Base-by-base conservation (phyloP, 2,329 filamentous ascomycete species). In the Aspergillus versicolor region DNA sequence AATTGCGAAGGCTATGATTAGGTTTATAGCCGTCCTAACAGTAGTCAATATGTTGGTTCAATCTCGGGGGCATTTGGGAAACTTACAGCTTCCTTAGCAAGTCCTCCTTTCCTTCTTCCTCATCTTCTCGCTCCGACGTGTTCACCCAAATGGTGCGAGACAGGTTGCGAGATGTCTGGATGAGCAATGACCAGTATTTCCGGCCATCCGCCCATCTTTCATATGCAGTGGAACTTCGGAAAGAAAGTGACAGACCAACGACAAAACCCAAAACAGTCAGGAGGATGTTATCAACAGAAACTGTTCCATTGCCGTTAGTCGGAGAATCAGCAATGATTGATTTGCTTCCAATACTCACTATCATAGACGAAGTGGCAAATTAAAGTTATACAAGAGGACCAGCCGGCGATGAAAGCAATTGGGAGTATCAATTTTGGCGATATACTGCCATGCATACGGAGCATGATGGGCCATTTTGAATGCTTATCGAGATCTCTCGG, bases 91-190 rank as follows among this genome's bases (percentile, higher is more conserved):
- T 93, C 54, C 79, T 82, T 12, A 94, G 79, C 2, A 92, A 67
- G 62, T 88, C 86, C 43, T 88, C 80, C 66, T 90, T 91, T 19
- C 81, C 80, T 2, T 78, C 54, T 45, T 83, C 77, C 30, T 80
- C 27, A 30, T 30, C 79, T 63, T 82, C 78, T 15, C 88, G 79
- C 69, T 90, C 88, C 3, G 75, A 67, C 7, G 84, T 80, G 65
- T 96, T 89, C 32, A 96, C 81, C 92, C 92, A 97, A 69, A 94
- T 90, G 9, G 90, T 81, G 21, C 92, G 86, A 4, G 83, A 80
- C 48, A 87, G 70, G 56, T 83, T 85, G 54, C 85, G 82, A 13
- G 81, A 79, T 3, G 79, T 77, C 27, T 85, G 77, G 41, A 79
- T 78, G 46, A 87, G 69, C 55, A 83, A 77, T 1, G 84, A 79